phyloP scores from a whole-genome alignment of 2,329 filamentous ascomycete genomes.

The Daldinia eschscholtzii region DNA sequence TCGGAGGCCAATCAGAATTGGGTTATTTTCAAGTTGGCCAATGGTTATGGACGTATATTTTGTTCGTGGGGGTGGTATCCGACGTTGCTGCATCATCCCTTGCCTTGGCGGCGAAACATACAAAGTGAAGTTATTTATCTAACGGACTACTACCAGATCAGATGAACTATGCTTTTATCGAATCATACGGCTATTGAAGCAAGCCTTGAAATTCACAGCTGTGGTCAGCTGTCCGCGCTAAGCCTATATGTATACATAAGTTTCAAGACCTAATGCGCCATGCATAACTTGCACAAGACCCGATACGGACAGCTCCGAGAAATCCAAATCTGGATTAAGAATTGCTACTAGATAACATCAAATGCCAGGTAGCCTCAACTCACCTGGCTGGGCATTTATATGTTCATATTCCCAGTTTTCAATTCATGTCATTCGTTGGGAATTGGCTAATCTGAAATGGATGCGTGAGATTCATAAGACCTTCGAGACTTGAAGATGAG shows the following conservation, averaged over 20 bases:
- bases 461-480: neutral
- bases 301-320: slow-evolving; percentile 47
- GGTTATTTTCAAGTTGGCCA: slow-evolving; percentile 39
- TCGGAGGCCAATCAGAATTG: slow-evolving; percentile 44
- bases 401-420: slow-evolving; percentile 3
- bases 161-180: slow-evolving; percentile 18
- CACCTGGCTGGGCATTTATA: slow-evolving; percentile 3
- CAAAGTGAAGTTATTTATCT: slow-evolving; percentile 34
- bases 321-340: slow-evolving; percentile 45
- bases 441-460: slow-evolving; percentile 25
- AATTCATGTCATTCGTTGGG: neutral
- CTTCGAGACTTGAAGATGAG: slow-evolving; percentile 31
- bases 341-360: slow-evolving; percentile 32
- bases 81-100: slow-evolving; percentile 26
- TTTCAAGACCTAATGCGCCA: neutral
- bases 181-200: slow-evolving; percentile 23
- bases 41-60: slow-evolving; percentile 16
- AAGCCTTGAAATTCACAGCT: slow-evolving; percentile 30
- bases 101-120: slow-evolving; percentile 33
- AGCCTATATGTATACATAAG: neutral
- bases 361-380: slow-evolving; percentile 49
- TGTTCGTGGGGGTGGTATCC: slow-evolving; percentile 40
- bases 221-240: slow-evolving; percentile 27
- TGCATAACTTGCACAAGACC: slow-evolving; percentile 18
- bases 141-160: neutral